Base-by-base conservation (phyloP, 345 rosid species). In the Eucalyptus dawsonii region DNA sequence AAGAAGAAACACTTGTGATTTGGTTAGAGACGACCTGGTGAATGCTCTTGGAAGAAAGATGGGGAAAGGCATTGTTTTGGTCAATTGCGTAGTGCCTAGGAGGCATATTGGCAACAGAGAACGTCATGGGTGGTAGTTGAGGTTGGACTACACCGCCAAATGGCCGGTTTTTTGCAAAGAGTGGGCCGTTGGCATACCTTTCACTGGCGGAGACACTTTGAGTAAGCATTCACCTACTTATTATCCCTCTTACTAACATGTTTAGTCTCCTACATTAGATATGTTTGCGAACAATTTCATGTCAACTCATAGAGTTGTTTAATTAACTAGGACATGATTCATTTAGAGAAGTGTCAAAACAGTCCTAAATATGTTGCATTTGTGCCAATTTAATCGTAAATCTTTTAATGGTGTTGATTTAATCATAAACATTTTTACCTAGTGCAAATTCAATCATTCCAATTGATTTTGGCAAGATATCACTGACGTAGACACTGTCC, bases 181-280 rank as follows among this genome's bases (percentile, higher is more conserved):
- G 11, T 91, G 93, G 93, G 89, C 51, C 54, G n/a, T 34, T 53
- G 69, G 85, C 37, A 88, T 90, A 67, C 86, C 88, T 16, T 88
- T 93, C 17, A 16, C 27, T 50, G 60, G 16, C 6, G 92, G 91
- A 24, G 92, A 93, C 88, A 4, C 67, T 13, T 58, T 90, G 6
- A 87, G 94, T 91, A 89, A 83, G 40, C 62, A 37, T 49, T 56
- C 12, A 15, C 14, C 89, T 88, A 47, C 60, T 22, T 65, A 45
- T 56, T 47, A 45, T 25, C 5, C 42, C 42, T 67, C n/a, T 85
- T 50, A 58, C 29, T 24, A 25, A 58, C 29, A 24, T 58, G 27
- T 58, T 58, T 58, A 58, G 65, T 58, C 62, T 56, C 65, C 65
- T 58, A 25, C 27, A 58, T 50, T 22, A 58, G 65, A 24, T 24